Base-by-base conservation (phyloP, 441 rosid species). In the Omphalea diandra region DNA sequence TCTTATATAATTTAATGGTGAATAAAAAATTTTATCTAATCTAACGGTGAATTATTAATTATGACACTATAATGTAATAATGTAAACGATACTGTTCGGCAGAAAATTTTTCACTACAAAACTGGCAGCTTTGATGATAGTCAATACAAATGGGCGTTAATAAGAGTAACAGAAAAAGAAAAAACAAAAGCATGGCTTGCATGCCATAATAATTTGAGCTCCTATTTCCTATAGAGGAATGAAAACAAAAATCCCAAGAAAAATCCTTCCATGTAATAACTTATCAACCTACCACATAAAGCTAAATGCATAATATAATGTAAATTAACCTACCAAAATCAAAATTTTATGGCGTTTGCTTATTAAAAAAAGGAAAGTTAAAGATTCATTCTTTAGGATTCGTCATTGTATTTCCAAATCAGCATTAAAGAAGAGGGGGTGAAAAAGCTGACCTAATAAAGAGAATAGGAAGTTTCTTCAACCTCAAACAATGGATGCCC, bases 401-500 rank as follows among this genome's bases (percentile, higher is more conserved):
- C 66, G 66, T 73, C 77, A 70, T 77, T 79, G 70, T 56, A 73
- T 76, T 77, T 71, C 83, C 78, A 72, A 74, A 81, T 85, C 80
- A 61, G 67, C 72, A 80, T 75, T 67, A 71, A 57, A 71, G 38
- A 74, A 69, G 65, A 20, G 29, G n/a, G n/a, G n/a, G n/a, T 7
- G 20, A 29, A 27, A 7, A 80, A 60, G 80, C 74, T 72, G 80
- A 76, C 43, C 46, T 11, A 3, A 46, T 14, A 68, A 31, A 78
- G 62, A 40, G 74, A 77, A 78, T 65, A 55, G 43, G 52, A 64
- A 79, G 78, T 79, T 85, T 87, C 97, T 88, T 90, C 89, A 63
- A 59, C 49, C 70, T 86, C 80, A 91, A 91, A 89, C 95, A 91
- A 89, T 81, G 87, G 90, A 87, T 88, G 66, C 89, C 87, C 85